Evolutionary conservation across 148 eudicot species (phyloP).

Genomic region (Amaranthus cruentus): DNA sequence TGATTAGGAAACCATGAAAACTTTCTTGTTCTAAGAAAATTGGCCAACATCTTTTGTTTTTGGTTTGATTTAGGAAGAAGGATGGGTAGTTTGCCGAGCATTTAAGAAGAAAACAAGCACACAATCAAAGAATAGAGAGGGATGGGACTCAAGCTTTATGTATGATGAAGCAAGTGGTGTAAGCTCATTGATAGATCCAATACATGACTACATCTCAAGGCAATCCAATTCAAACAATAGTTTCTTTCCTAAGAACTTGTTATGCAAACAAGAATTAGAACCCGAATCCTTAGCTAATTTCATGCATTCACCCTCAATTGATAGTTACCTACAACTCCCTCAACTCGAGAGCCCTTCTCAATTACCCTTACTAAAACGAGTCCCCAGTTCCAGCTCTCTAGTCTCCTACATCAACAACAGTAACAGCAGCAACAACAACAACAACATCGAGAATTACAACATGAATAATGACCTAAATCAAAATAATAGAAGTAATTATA

Average conservation of each 20-base stretch:
- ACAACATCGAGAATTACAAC: not conserved
- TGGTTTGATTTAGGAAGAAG: constrained; percentile 35
- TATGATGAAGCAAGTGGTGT: constrained; percentile 32
- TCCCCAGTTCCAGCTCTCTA: constrained; percentile 35
- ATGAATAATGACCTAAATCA: not conserved
- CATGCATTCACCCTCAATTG: constrained; percentile 29
- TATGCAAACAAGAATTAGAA: constrained; percentile 70
- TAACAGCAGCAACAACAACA: constrained; percentile 5
- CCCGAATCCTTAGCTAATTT: constrained; percentile 36
- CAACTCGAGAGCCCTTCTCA: constrained; percentile 73
- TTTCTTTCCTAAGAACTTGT: constrained; percentile 32
- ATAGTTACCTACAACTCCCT: constrained; percentile 68
- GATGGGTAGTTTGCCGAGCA: constrained; percentile 52
- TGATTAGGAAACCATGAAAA: not conserved
- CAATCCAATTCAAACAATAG: constrained; percentile 20
- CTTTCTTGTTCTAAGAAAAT: not conserved
- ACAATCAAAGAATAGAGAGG: constrained; percentile 34
- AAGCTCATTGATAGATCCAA: constrained; percentile 41
- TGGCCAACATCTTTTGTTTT: not conserved
- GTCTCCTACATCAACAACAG: constrained; percentile 30
- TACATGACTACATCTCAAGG: constrained; percentile 28
- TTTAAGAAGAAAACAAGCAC: constrained; percentile 41
- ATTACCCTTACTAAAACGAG: constrained; percentile 38
- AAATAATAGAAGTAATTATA: not conserved
- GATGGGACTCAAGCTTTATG: constrained; percentile 31